Conservation (phyloP, 2,329 filamentous ascomycete genomes). For the Fusarium aywerte region DNA sequence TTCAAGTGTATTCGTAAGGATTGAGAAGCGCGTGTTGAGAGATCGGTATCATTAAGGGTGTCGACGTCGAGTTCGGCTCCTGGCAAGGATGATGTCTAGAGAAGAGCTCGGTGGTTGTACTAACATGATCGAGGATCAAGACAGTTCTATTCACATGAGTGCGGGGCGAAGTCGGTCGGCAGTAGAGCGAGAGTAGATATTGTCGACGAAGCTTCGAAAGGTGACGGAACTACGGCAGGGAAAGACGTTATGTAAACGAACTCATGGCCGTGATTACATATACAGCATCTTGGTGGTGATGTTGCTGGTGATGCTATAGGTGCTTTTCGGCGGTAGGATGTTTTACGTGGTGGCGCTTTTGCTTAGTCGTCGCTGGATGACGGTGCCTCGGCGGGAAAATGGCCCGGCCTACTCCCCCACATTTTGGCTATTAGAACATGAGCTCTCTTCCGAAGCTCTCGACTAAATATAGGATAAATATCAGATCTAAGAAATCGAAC, state of each 20-base stretch:
- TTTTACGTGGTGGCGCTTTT: conserved; percentile 29
- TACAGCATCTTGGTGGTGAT: conserved; percentile 9
- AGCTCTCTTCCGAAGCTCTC: not conserved
- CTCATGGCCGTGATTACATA: conserved; percentile 25
- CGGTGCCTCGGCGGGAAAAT: conserved; percentile 41
- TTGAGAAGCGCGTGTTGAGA: conserved; percentile 25
- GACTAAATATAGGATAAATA: not conserved
- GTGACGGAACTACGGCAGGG: conserved; percentile 3
- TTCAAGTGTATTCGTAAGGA: conserved; percentile 16
- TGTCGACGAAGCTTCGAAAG: not conserved
- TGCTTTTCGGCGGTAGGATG: conserved; percentile 39
- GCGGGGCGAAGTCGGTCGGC: conserved; percentile 34
- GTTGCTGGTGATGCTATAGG: conserved; percentile 10
- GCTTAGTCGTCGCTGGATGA: conserved; percentile 28
- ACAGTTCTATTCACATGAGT: conserved; percentile 50
- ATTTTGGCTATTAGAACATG: conserved; percentile 5
- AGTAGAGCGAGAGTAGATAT: not conserved
- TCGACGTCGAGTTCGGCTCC: conserved; percentile 50
- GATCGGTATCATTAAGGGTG: conserved; percentile 59
- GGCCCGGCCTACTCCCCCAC: conserved; percentile 34
- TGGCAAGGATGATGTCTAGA: conserved; percentile 51
- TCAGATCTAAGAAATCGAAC: not conserved
- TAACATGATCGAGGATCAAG: conserved; percentile 55
- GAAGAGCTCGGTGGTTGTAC: conserved; percentile 50
- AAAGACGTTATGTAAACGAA: not conserved